A percentile compares a stretch with the other conserved stretches of the same genome.
Evolutionary conservation across 257 asterid species (phyloP).

Genomic region (Solanum sparsipilum): DNA sequence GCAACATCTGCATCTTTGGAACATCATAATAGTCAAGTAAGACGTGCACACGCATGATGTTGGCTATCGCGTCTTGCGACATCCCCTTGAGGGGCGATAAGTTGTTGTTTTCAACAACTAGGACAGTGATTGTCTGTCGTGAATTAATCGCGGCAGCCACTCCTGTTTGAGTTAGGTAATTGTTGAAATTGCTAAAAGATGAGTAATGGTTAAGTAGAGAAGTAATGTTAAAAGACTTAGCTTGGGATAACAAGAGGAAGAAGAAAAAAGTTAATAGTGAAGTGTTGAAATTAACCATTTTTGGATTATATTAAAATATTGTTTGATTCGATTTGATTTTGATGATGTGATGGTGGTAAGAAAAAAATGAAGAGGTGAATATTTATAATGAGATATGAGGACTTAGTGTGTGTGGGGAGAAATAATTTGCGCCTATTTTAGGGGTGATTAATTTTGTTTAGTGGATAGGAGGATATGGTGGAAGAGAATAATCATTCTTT

Average conservation of each 20-base stretch:
- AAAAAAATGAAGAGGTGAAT: not conserved
- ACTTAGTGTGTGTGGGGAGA: not conserved
- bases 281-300: conserved; percentile 20
- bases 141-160: conserved; percentile 32
- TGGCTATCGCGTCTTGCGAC: conserved; percentile 4
- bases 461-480: conserved; percentile 5
- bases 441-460: not conserved
- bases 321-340: not conserved
- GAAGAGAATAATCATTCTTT: not conserved
- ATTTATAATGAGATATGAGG: not conserved
- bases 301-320: not conserved
- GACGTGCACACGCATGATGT: conserved; percentile 37
- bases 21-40: conserved; percentile 53
- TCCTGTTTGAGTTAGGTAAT: conserved; percentile 39
- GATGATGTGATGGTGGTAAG: not conserved
- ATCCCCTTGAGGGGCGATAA: conserved; percentile 22
- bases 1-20: conserved; percentile 18
- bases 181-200: conserved; percentile 41
- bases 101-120: conserved; percentile 34
- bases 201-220: conserved; percentile 24
- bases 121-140: conserved; percentile 38
- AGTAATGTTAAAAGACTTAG: conserved; percentile 47
- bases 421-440: not conserved
- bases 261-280: conserved; percentile 22
- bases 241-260: conserved; percentile 14